These are phyloP conservation scores for Solanum ossicruentum DNA, from an alignment of 257 asterid genomes.

Conservation along the genomic window DNA sequence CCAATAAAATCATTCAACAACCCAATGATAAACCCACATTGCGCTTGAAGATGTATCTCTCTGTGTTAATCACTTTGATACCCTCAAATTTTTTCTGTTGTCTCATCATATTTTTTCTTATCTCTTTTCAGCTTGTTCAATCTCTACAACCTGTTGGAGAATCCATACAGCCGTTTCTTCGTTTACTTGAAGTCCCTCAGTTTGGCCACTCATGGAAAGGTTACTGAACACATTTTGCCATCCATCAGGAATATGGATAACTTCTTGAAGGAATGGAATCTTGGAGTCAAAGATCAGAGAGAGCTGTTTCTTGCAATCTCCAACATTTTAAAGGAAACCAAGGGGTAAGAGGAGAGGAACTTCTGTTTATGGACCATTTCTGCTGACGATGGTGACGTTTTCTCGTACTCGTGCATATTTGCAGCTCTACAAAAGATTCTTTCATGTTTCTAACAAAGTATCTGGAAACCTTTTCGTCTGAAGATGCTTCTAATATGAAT, in stretches of 20 bases:
- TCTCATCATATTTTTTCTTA: slow-evolving; percentile 1
- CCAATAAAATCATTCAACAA: slow-evolving; percentile 61
- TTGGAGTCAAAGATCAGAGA: slow-evolving; percentile 70
- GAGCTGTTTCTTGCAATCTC: slow-evolving; percentile 66
- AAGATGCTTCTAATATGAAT: slow-evolving; percentile 38
- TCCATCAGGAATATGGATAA: slow-evolving; percentile 67
- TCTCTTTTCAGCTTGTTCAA: slow-evolving; percentile 52
- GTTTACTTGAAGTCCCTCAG: slow-evolving; percentile 87
- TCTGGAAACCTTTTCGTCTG: slow-evolving; percentile 75
- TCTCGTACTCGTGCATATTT: slow-evolving; percentile 6
- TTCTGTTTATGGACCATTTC: not conserved
- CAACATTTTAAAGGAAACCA: slow-evolving; percentile 52
- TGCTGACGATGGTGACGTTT: not conserved
- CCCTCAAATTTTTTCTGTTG: not conserved
- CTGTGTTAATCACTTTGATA: not conserved
- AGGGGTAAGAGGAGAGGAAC: slow-evolving; percentile 41
- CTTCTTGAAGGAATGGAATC: slow-evolving; percentile 73
- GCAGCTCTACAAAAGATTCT: slow-evolving; percentile 67
- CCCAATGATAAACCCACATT: slow-evolving; percentile 65
- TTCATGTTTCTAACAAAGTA: slow-evolving; percentile 72
- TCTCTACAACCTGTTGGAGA: slow-evolving; percentile 86
- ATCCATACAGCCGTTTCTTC: slow-evolving; percentile 72
- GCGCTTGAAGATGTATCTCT: slow-evolving; percentile 67
- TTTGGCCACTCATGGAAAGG: slow-evolving; percentile 66
- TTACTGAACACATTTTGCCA: slow-evolving; percentile 63